Evolutionary conservation across 805 yeast species (phyloP).

Genomic region (Citeromyces nyonsensis): DNA sequence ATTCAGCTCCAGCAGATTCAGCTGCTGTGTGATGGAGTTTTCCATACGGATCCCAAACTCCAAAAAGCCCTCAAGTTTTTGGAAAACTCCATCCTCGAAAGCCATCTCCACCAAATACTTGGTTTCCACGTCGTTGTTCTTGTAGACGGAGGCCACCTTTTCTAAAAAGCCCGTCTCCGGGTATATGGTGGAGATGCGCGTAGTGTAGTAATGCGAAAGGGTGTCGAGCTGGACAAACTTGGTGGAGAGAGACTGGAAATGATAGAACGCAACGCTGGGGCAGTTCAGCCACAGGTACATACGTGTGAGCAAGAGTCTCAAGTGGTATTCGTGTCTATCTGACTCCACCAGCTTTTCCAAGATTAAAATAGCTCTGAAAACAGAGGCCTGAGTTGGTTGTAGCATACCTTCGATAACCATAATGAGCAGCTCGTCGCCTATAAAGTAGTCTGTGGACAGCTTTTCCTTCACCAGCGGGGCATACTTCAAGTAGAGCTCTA

Average conservation of each 20-base stretch:
- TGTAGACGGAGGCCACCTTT: constrained; percentile 31
- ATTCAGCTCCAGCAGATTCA: constrained; percentile 17
- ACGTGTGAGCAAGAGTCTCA: constrained; percentile 56
- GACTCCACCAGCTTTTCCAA: constrained; percentile 37
- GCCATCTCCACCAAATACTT: constrained; percentile 31
- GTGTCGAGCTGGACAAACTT: constrained; percentile 71
- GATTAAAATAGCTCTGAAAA: constrained; percentile 26
- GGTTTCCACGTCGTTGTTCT: constrained; percentile 35
- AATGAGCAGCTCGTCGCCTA: constrained; percentile 52
- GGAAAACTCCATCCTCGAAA: constrained; percentile 42
- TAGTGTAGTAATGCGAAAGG: constrained; percentile 33
- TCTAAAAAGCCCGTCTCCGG: constrained; percentile 24
- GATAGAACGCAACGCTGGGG: constrained; percentile 26
- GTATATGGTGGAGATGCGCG: constrained; percentile 26
- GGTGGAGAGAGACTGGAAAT: constrained; percentile 41
- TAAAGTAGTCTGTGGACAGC: constrained; percentile 52
- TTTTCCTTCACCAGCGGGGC: constrained; percentile 19
- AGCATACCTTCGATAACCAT: constrained; percentile 27
- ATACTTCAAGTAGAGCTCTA: constrained; percentile 22
- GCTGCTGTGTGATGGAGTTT: constrained; percentile 30
- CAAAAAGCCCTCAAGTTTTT: constrained; percentile 52
- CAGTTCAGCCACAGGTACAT: constrained; percentile 47
- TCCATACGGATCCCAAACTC: constrained; percentile 38
- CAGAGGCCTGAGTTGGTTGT: constrained; percentile 4
- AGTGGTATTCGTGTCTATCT: constrained; percentile 63